Base-by-base conservation (phyloP, 2,329 filamentous ascomycete genomes). In the Fusarium metavorans region DNA sequence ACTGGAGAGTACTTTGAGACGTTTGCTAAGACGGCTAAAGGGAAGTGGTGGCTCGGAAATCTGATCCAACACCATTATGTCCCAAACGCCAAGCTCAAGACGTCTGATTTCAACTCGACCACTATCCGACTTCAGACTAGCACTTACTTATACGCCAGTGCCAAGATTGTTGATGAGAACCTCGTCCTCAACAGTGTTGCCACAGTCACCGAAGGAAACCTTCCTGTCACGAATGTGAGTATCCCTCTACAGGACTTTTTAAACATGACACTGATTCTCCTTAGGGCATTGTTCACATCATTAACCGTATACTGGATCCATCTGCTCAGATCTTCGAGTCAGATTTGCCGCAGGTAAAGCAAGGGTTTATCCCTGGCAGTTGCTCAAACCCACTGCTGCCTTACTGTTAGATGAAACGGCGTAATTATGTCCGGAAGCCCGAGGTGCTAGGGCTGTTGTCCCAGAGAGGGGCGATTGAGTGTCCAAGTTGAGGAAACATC, bases 41-140 rank as follows among this genome's bases (percentile, higher is more conserved):
- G 57, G 5, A 60, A 60, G 11, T 60, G 57, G 57, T 60, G 57
- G 57, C 57, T 60, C 4, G 57, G 57, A 39, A 60, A 60, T 10
- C 14, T 60, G 10, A 43, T 60, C 4, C 57, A 60, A 23, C 57
- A 60, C 5, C 57, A 60, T 11, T 60, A 60, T 14, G 57, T 60
- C 20, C 35, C 57, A n/a, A 60, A 60, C 37, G 25, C 37, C 6
- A 60, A 30, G 11, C 57, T 60, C n/a, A 60, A 41, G 23, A 45
- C 57, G 11, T 30, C 57, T 3, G 25, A 41, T 25, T 60, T 60
- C 2, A 32, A 2, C 18, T 60, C 57, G 18, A 39, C 10, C 37
- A 30, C 11, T 32, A 20, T 11, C 16, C 23, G 57, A n/a, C 37
- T 60, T 13, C 37, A 60, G 16, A 60, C 57, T 14, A 30, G 32